phyloP scores from a whole-genome alignment of 2,329 filamentous ascomycete species.

The Cladophialophora immunda region DNA sequence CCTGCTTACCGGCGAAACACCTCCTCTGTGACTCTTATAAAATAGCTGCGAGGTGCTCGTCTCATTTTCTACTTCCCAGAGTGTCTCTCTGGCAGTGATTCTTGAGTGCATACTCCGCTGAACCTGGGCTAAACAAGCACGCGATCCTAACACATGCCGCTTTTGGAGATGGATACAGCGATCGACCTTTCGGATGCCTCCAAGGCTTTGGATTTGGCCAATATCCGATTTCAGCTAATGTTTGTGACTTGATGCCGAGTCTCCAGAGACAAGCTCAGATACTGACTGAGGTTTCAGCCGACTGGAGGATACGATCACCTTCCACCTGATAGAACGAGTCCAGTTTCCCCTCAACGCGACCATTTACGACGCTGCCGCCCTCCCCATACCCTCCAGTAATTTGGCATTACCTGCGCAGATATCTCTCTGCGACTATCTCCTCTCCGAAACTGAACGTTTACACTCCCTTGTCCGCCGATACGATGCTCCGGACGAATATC shows the following conservation, averaged over 20 bases:
- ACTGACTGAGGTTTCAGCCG: constrained; percentile 68
- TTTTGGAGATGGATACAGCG: constrained; percentile 78
- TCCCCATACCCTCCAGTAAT: constrained; percentile 75
- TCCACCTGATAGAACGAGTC: constrained; percentile 95
- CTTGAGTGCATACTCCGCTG: background rate
- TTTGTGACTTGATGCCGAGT: constrained; percentile 55
- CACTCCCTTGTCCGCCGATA: constrained; percentile 95
- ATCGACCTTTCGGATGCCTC: constrained; percentile 87
- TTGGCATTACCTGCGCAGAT: constrained; percentile 95
- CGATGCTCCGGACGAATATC: constrained; percentile 95
- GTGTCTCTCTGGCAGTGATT: background rate
- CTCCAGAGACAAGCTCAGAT: constrained; percentile 2
- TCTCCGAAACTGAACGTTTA: constrained; percentile 85
- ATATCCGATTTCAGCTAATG: constrained; percentile 95
- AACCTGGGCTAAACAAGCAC: background rate
- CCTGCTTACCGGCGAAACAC: constrained; percentile 19
- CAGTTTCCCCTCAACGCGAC: constrained; percentile 92
- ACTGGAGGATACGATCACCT: constrained; percentile 96
- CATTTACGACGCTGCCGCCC: constrained; percentile 83
- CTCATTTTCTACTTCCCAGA: background rate
- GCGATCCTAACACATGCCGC: constrained; percentile 19
- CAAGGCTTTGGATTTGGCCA: constrained; percentile 85
- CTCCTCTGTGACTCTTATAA: background rate
- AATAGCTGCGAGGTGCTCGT: background rate
- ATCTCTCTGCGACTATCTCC: constrained; percentile 93